Conservation (phyloP, 2,329 filamentous ascomycete genomes). For the Lecanoromycetidae sp. region DNA sequence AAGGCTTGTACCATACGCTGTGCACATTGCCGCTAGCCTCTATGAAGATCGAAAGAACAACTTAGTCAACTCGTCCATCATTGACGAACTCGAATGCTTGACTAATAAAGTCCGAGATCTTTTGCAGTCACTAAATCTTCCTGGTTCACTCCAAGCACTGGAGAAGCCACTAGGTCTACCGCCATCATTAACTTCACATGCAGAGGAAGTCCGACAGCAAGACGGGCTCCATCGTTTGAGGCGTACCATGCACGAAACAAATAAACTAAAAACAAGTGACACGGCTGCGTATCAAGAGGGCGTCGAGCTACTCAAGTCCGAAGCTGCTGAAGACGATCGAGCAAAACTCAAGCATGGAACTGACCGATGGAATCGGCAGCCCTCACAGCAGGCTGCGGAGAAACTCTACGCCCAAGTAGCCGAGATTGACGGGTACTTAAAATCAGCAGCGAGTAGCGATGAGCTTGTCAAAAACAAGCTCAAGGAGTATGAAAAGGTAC, state of each 20-base stretch:
- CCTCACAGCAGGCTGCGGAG: constrained; percentile 55
- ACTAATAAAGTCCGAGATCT: constrained; percentile 69
- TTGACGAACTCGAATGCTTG: constrained; percentile 69
- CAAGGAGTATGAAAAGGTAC: constrained; percentile 58
- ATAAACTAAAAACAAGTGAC: constrained; percentile 75
- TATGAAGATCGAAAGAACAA: constrained; percentile 86
- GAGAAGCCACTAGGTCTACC: constrained; percentile 90
- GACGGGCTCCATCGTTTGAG: constrained; percentile 69
- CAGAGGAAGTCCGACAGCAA: constrained; percentile 84
- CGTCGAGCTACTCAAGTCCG: constrained; percentile 60
- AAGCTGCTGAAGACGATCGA: constrained; percentile 71
- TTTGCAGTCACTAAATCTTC: constrained; percentile 71
- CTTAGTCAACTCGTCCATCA: constrained; percentile 77
- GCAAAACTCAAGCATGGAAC: constrained; percentile 72
- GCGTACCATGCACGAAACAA: constrained; percentile 73
- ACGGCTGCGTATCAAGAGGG: constrained; percentile 71
- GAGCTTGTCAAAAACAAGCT: constrained; percentile 67
- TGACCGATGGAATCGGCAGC: constrained; percentile 63
- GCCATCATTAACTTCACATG: constrained; percentile 72
- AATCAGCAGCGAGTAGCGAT: constrained; percentile 55
- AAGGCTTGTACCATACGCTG: constrained; percentile 87
- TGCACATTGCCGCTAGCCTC: constrained; percentile 88
- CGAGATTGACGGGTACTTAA: constrained; percentile 81
- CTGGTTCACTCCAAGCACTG: constrained; percentile 82
- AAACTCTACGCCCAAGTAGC: constrained; percentile 63